Evolutionary conservation across 1,139 yeast species (phyloP).

Genomic region (Pichia sp.): DNA sequence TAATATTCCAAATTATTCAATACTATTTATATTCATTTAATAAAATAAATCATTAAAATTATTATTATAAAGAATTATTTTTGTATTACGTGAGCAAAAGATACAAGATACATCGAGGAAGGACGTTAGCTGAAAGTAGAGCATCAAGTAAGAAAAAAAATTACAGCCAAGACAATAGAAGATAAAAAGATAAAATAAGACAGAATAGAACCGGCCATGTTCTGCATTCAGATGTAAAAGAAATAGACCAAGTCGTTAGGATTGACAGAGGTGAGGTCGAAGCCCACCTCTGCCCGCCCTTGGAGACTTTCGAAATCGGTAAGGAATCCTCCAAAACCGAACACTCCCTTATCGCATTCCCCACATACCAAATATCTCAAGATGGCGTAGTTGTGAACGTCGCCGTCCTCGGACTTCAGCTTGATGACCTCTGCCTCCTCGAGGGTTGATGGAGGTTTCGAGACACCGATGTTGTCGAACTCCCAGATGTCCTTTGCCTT

Average conservation of each 20-base stretch:
- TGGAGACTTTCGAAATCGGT: constrained; percentile 29
- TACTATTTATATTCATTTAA: constrained; percentile 2
- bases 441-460: constrained; percentile 37
- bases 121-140: not conserved
- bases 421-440: constrained; percentile 22
- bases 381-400: constrained; percentile 32
- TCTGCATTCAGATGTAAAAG: constrained; percentile 15
- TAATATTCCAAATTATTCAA: constrained; percentile 7
- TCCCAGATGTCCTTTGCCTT: constrained; percentile 60
- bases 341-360: constrained; percentile 71
- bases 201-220: too few relatives aligned
- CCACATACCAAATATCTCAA: constrained; percentile 58
- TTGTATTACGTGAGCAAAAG: not conserved
- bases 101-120: not conserved
- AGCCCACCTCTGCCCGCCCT: constrained; percentile 22
- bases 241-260: constrained; percentile 23
- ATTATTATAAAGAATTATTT: not conserved
- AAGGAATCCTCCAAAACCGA: constrained; percentile 57
- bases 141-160: not conserved
- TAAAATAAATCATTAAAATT: not conserved
- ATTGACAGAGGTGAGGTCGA: constrained; percentile 9
- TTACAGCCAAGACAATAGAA: too few relatives aligned
- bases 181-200: too few relatives aligned
- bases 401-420: constrained; percentile 15
- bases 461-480: constrained; percentile 73